Evolutionary conservation across 1,284 basidiomycete genomes (phyloP).

Genomic region (Wallemia ichthyophaga): DNA sequence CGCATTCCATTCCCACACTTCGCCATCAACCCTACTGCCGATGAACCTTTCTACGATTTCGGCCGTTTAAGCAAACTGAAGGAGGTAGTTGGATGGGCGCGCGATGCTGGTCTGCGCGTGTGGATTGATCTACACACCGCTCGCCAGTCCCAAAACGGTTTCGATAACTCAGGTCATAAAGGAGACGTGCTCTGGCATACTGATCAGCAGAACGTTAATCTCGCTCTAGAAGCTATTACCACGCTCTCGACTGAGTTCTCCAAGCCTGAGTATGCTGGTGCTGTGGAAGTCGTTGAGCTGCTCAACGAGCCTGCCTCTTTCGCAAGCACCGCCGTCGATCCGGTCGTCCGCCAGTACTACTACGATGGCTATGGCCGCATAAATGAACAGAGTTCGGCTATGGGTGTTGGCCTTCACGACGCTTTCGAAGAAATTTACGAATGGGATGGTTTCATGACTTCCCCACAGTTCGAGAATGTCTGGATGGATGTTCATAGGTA

Average conservation of each 20-base stretch:
- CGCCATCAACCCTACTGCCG: constrained; percentile 1
- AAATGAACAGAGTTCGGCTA: no score
- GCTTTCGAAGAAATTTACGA: background rate
- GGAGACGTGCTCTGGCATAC: background rate
- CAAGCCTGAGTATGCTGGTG: background rate
- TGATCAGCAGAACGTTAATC: background rate
- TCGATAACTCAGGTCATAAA: background rate
- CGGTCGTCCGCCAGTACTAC: background rate
- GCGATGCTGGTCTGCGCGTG: background rate
- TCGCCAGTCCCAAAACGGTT: constrained; percentile 11
- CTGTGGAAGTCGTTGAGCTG: background rate
- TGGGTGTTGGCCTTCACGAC: background rate
- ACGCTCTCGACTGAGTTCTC: background rate
- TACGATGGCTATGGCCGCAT: background rate
- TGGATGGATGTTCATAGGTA: background rate
- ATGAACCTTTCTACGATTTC: constrained; percentile 4
- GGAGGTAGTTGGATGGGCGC: constrained; percentile 32
- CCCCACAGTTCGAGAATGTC: background rate
- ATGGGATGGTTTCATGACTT: background rate
- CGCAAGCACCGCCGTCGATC: background rate
- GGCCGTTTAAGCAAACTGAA: constrained; percentile 24
- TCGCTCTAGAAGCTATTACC: background rate
- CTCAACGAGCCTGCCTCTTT: background rate
- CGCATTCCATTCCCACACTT: background rate
- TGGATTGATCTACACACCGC: constrained; percentile 31